Percentiles rank a stretch among this genome's conserved stretches.
These are phyloP conservation scores for Didymella segeticola DNA, from an alignment of 2,329 filamentous ascomycete genomes.

Conservation along the genomic window DNA sequence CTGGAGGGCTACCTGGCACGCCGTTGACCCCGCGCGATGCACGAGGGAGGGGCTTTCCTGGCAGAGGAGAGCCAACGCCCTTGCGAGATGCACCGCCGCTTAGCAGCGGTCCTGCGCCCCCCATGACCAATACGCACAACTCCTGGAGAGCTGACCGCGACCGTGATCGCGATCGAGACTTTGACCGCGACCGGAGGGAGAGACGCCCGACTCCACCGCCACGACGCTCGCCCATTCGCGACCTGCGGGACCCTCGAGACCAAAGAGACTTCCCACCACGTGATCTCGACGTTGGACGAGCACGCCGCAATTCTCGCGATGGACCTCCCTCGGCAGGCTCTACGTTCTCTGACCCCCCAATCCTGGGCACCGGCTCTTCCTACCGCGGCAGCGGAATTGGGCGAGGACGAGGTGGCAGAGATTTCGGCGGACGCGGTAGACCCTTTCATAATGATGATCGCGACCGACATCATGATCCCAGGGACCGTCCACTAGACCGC, in stretches of 20 bases:
- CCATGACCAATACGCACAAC: conserved; percentile 54
- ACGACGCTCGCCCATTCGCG: conserved; percentile 68
- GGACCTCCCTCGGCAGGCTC: conserved; percentile 76
- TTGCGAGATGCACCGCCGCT: conserved; percentile 64
- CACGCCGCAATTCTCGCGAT: conserved; percentile 73
- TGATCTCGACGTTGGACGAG: conserved; percentile 71
- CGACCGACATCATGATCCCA: conserved; percentile 56
- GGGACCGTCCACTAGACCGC: conserved; percentile 42
- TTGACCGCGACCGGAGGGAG: conserved; percentile 63
- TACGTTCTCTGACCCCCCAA: conserved; percentile 68
- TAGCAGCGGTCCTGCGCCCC: conserved; percentile 32
- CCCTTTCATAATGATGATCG: conserved; percentile 56
- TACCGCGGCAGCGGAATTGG: conserved; percentile 61
- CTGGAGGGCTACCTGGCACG: conserved; percentile 37
- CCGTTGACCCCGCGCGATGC: conserved; percentile 59
- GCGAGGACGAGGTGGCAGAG: conserved; percentile 57
- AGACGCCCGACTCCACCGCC: conserved; percentile 66
- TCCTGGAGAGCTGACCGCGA: conserved; percentile 59
- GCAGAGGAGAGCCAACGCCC: conserved; percentile 66
- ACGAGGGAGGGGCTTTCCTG: conserved; percentile 67
- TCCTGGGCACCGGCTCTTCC: conserved; percentile 62
- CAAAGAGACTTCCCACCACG: conserved; percentile 67
- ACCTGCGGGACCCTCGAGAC: conserved; percentile 64
- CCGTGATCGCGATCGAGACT: conserved; percentile 61
- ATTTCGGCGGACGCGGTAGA: conserved; percentile 52